These are phyloP conservation scores for Colletotrichum sp. DNA, from an alignment of 2,329 filamentous ascomycete species.

Conservation along the genomic window DNA sequence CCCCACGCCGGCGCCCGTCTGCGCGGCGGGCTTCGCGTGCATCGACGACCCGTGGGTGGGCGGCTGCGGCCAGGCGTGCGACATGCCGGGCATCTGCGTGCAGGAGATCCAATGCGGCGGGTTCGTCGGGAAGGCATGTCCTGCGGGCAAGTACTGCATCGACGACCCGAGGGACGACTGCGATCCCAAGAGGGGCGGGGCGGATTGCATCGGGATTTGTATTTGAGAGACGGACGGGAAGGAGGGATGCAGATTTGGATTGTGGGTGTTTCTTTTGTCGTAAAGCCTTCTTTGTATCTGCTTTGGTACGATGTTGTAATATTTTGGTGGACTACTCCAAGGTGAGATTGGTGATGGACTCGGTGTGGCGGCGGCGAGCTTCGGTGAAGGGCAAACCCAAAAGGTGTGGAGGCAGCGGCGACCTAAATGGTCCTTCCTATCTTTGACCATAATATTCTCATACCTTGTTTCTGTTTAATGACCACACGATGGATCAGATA, in stretches of 20 bases:
- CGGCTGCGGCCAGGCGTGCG: slow-evolving; percentile 39
- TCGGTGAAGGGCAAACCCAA: not conserved
- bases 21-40: slow-evolving; percentile 30
- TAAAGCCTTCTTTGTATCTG: not conserved
- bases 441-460: not conserved
- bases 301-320: not conserved
- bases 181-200: slow-evolving; percentile 30
- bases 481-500: not conserved
- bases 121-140: slow-evolving; percentile 28
- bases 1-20: slow-evolving; percentile 25
- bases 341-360: not conserved
- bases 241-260: not conserved
- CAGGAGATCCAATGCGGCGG: slow-evolving; percentile 27
- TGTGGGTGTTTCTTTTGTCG: not conserved
- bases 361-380: not conserved
- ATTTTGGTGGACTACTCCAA: not conserved
- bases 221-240: slow-evolving; percentile 21
- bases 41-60: slow-evolving; percentile 35
- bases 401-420: not conserved
- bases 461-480: not conserved
- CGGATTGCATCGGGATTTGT: slow-evolving; percentile 36
- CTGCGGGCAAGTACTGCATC: slow-evolving; percentile 29
- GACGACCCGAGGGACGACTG: slow-evolving; percentile 31
- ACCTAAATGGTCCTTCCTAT: not conserved
- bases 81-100: slow-evolving; percentile 37